A percentile compares a stretch with the other conserved stretches of the same genome.
phyloP scores from a whole-genome alignment of 2,329 filamentous ascomycete genomes.

The Colletotrichum paranaense region DNA sequence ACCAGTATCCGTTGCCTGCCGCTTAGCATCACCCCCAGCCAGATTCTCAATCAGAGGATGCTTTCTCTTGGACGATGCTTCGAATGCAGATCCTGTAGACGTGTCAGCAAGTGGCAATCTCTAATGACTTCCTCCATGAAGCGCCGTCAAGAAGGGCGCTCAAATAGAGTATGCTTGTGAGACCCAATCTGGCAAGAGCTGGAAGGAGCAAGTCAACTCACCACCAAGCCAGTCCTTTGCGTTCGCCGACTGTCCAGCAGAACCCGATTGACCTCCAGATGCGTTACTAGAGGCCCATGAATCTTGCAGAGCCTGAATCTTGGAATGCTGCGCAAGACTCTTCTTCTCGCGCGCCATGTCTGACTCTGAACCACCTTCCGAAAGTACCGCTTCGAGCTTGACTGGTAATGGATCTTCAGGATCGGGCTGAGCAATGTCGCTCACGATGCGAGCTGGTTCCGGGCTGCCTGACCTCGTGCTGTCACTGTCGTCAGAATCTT shows the following conservation, averaged over 20 bases:
- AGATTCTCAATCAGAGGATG: neutral
- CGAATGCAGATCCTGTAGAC: neutral
- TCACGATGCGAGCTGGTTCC: conserved; percentile 37
- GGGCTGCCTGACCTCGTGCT: neutral
- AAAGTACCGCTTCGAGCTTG: neutral
- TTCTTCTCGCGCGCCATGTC: conserved; percentile 7
- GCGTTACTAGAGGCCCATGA: conserved; percentile 42
- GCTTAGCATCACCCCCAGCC: conserved; percentile 1
- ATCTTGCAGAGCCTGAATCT: conserved; percentile 43
- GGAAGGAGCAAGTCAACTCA: neutral
- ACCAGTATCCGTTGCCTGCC: neutral
- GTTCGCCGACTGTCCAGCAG: neutral
- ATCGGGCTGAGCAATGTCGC: conserved; percentile 35
- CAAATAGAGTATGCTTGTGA: neutral
- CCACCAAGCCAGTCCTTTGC: conserved; percentile 15
- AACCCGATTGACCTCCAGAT: neutral
- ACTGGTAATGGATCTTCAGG: neutral
- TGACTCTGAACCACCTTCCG: neutral
- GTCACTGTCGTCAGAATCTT: neutral
- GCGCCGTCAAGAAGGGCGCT: no score
- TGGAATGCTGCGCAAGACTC: conserved; percentile 24
- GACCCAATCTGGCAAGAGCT: neutral
- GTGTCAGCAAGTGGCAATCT: no score
- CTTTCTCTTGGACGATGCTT: conserved; percentile 1
- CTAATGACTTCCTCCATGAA: no score